phyloP scores from a whole-genome alignment of 305 asterid species.

The Solanum hybrid region DNA sequence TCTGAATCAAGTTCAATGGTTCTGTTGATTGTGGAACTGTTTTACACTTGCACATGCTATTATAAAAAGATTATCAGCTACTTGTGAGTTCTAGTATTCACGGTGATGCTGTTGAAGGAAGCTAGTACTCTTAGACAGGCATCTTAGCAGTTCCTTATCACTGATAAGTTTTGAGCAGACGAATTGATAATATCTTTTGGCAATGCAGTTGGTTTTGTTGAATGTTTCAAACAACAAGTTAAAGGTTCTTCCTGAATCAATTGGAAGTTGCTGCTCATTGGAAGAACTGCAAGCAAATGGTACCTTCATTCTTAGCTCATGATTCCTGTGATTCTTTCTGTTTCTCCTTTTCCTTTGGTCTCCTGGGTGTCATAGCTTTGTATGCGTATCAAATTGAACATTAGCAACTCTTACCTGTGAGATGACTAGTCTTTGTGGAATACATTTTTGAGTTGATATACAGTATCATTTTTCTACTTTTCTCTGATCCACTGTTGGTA shows the following conservation, averaged over 20 bases:
- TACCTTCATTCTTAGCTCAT: conserved; percentile 21
- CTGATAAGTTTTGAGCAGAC: not conserved
- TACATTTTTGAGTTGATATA: not conserved
- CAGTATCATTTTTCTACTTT: not conserved
- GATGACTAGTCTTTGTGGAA: not conserved
- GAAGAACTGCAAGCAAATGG: conserved; percentile 98
- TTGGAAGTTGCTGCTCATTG: conserved; percentile 89
- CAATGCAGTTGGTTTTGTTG: conserved; percentile 73
- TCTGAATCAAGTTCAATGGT: not conserved
- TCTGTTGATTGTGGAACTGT: not conserved
- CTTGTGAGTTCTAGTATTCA: not conserved
- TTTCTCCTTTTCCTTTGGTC: not conserved
- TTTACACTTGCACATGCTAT: not conserved
- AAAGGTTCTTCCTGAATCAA: conserved; percentile 79
- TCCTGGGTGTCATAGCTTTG: not conserved
- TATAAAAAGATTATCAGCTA: not conserved
- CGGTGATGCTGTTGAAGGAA: not conserved
- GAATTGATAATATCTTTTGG: conserved; percentile 11
- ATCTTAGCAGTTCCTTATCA: not conserved
- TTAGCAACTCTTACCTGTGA: not conserved
- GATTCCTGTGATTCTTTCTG: conserved; percentile 2
- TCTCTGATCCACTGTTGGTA: not conserved
- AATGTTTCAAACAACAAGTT: conserved; percentile 83
- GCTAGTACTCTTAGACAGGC: not conserved
- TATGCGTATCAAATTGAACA: not conserved